Conservation (phyloP, 345 rosid genomes). For the Boechera retrofracta region DNA sequence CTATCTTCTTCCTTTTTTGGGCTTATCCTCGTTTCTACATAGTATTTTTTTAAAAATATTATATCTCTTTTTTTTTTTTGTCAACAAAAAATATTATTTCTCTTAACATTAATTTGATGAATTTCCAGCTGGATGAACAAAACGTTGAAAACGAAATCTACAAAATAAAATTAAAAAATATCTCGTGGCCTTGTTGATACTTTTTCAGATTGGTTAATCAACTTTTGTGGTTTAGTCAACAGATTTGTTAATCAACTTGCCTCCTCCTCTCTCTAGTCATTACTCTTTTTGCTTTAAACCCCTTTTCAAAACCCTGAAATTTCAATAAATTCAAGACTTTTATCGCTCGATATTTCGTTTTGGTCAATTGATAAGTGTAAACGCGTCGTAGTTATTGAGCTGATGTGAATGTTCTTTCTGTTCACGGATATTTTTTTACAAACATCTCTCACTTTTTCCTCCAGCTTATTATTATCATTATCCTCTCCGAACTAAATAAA, state of each 20-base stretch:
- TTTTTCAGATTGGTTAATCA: slow-evolving; percentile 22
- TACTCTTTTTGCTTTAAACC: neutral
- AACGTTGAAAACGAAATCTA: slow-evolving; percentile 39
- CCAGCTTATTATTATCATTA: neutral
- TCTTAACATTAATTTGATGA: neutral
- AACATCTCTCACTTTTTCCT: slow-evolving; percentile 2
- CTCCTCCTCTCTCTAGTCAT: slow-evolving; percentile 12
- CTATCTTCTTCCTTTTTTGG: slow-evolving; percentile 14
- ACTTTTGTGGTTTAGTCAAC: slow-evolving; percentile 31
- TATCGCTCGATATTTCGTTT: neutral
- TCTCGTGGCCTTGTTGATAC: slow-evolving; percentile 24
- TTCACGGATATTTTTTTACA: neutral
- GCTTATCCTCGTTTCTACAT: slow-evolving; percentile 28
- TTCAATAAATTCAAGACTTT: slow-evolving; percentile 4
- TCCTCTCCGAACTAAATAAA: neutral
- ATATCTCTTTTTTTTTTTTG: too few relatives aligned
- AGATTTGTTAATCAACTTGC: slow-evolving; percentile 37
- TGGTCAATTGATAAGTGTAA: slow-evolving; percentile 26
- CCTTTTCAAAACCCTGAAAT: slow-evolving; percentile 9
- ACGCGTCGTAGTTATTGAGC: slow-evolving; percentile 21
- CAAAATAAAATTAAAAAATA: slow-evolving; percentile 3
- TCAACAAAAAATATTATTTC: too few relatives aligned
- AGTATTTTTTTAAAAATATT: too few relatives aligned
- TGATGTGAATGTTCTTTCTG: slow-evolving; percentile 17
- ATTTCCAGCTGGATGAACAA: slow-evolving; percentile 38